These are phyloP conservation scores for Aspergillus ostianus DNA, from an alignment of 495 filamentous ascomycete genomes.

Conservation along the genomic window DNA sequence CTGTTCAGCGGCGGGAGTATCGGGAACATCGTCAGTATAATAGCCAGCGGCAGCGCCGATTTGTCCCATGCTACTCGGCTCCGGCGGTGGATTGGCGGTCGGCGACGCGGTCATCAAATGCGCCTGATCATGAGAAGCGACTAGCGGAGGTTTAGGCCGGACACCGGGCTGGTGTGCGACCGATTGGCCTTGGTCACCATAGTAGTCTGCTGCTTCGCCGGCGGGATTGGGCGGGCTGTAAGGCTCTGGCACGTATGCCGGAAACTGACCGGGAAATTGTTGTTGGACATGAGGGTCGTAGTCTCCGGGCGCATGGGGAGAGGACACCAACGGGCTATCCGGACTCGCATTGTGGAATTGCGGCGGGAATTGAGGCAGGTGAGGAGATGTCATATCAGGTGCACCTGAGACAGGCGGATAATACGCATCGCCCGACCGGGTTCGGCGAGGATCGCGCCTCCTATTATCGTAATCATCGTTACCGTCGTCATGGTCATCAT, in stretches of 20 bases:
- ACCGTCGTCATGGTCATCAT: conserved; percentile 14
- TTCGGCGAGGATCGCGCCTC: conserved; percentile 32
- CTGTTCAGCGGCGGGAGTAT: conserved; percentile 12
- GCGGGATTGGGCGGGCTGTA: conserved; percentile 53
- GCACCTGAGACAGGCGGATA: conserved; percentile 27
- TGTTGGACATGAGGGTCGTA: conserved; percentile 54
- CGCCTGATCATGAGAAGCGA: conserved; percentile 51
- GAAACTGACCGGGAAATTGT: conserved; percentile 61
- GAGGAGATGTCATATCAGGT: conserved; percentile 3
- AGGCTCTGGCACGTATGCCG: conserved; percentile 39
- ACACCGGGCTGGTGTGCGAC: conserved; percentile 61
- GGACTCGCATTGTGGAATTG: conserved; percentile 13
- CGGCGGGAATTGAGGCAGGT: conserved; percentile 3
- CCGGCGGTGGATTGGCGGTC: conserved; percentile 47
- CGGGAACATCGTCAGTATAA: conserved; percentile 29
- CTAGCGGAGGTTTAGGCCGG: conserved; percentile 49
- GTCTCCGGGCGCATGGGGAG: conserved; percentile 23
- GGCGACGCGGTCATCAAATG: conserved; percentile 51
- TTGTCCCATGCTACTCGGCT: conserved; percentile 50
- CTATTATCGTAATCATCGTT: conserved; percentile 27
- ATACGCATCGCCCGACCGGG: conserved; percentile 35
- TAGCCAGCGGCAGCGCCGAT: conserved; percentile 53
- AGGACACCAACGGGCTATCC: conserved; percentile 19
- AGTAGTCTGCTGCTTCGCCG: conserved; percentile 66
- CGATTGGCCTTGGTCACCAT: conserved; percentile 63